Percentiles rank a stretch among this genome's conserved stretches.
Conservation (phyloP, 2,329 filamentous ascomycete species). For the Fusarium sp. region DNA sequence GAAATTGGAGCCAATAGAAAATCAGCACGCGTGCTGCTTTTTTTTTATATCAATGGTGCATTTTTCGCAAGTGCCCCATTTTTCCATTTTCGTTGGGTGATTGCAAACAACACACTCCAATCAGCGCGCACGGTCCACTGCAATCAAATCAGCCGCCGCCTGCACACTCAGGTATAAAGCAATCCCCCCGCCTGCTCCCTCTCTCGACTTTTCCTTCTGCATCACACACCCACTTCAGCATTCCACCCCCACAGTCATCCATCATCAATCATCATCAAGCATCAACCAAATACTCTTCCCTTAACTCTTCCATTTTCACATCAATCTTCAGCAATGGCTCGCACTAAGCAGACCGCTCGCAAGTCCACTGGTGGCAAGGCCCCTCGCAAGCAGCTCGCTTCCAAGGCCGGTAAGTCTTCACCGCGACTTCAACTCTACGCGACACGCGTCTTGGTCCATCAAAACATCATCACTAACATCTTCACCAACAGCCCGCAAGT, state of each 20-base stretch:
- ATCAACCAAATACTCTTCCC: slow-evolving; percentile 38
- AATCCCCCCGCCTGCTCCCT: slow-evolving; percentile 54
- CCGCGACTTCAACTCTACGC: slow-evolving; percentile 15
- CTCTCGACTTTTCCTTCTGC: slow-evolving; percentile 52
- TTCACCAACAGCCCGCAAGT: slow-evolving; percentile 76
- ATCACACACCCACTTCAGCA: slow-evolving; percentile 52
- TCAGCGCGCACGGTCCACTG: slow-evolving; percentile 39
- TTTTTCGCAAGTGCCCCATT: slow-evolving; percentile 28
- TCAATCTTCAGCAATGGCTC: slow-evolving; percentile 63
- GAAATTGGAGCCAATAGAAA: slow-evolving; percentile 41
- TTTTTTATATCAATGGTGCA: slow-evolving; percentile 33
- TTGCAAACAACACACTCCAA: slow-evolving; percentile 33
- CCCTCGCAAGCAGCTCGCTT: slow-evolving; percentile 95
- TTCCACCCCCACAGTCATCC: slow-evolving; percentile 45
- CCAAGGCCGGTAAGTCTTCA: slow-evolving; percentile 76
- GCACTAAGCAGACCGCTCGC: slow-evolving; percentile 74
- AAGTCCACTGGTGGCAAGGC: slow-evolving; percentile 85
- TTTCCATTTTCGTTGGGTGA: slow-evolving; percentile 40
- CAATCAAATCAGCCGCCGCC: slow-evolving; percentile 52
- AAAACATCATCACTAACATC: slow-evolving; percentile 19
- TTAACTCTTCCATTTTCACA: slow-evolving; percentile 47
- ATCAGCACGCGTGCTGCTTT: slow-evolving; percentile 33
- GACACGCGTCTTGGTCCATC: slow-evolving; percentile 11
- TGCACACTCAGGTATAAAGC: slow-evolving; percentile 53
- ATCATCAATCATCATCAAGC: slow-evolving; percentile 40